phyloP scores from a whole-genome alignment of 2,329 filamentous ascomycete genomes.

The Raffaelea ambrosiae region DNA sequence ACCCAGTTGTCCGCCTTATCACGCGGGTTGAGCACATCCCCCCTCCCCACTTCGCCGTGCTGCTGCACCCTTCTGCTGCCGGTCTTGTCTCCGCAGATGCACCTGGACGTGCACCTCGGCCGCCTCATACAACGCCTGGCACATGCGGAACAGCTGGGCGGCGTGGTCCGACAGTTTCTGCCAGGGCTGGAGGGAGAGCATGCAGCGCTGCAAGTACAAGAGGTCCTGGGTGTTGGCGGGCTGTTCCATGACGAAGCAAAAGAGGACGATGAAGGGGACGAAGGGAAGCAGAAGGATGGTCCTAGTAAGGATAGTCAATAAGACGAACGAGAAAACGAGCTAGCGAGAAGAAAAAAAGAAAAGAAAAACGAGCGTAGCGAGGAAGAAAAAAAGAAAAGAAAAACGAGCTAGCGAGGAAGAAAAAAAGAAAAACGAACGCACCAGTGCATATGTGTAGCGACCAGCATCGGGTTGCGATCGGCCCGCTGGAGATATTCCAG shows the following conservation, averaged over 20 bases:
- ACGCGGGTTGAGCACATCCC: too few species aligned
- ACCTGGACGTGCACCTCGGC: slow-evolving; percentile 54
- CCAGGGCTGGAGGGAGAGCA: slow-evolving; percentile 43
- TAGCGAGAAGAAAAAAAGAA: not conserved
- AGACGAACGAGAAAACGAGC: slow-evolving; percentile 1
- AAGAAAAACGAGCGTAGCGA: not conserved
- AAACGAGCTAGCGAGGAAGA: not conserved
- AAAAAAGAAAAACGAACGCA: slow-evolving; percentile 17
- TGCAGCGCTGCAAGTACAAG: slow-evolving; percentile 45
- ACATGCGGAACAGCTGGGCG: slow-evolving; percentile 53
- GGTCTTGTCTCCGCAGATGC: too few species aligned
- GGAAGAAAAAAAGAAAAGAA: not conserved
- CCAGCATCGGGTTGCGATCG: slow-evolving; percentile 28
- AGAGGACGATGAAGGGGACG: slow-evolving; percentile 50
- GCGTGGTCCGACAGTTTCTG: slow-evolving; percentile 47
- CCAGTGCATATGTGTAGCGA: slow-evolving; percentile 42
- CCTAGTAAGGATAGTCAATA: slow-evolving; percentile 21
- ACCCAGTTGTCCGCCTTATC: too few species aligned
- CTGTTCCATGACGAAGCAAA: slow-evolving; percentile 48
- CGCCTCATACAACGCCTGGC: slow-evolving; percentile 51
- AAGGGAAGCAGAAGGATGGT: slow-evolving; percentile 49
- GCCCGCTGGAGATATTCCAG: slow-evolving; percentile 18
- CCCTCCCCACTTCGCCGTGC: too few species aligned
- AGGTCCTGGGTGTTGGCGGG: slow-evolving; percentile 47
- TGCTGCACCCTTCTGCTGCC: too few species aligned